Conservation (phyloP, 2,329 filamentous ascomycete species). For the Aspergillus novofumigatus region DNA sequence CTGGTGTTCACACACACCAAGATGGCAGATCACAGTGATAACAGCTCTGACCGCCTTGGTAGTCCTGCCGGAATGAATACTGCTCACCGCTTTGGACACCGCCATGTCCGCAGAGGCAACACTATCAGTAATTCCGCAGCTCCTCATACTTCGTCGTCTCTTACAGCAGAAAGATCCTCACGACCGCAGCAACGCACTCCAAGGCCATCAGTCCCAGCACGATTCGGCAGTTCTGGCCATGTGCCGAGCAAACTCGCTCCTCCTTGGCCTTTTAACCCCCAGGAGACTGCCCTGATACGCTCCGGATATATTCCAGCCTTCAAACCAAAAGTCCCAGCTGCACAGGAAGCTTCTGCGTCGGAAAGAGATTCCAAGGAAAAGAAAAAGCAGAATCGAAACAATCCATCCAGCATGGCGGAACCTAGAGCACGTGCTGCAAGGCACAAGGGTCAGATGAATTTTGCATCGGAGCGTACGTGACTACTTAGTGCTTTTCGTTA, state of each 20-base stretch:
- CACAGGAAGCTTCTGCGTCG: slow-evolving; percentile 1
- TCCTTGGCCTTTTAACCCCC: slow-evolving; percentile 18
- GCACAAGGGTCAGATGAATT: slow-evolving; percentile 80
- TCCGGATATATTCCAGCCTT: slow-evolving; percentile 22
- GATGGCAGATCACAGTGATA: slow-evolving; percentile 12
- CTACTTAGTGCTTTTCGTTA: background rate
- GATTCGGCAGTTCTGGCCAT: slow-evolving; percentile 13
- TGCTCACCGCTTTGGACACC: slow-evolving; percentile 14
- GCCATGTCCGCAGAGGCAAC: slow-evolving; percentile 1
- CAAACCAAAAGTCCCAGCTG: slow-evolving; percentile 4
- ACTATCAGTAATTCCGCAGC: background rate
- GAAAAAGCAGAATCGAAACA: slow-evolving; percentile 9
- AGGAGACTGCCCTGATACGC: slow-evolving; percentile 20
- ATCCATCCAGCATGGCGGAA: slow-evolving; percentile 55
- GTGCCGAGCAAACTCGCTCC: slow-evolving; percentile 13
- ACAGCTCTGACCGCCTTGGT: slow-evolving; percentile 16
- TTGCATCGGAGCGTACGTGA: slow-evolving; percentile 63
- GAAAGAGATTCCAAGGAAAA: background rate
- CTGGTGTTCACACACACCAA: background rate
- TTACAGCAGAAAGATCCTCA: background rate
- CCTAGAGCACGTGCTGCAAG: slow-evolving; percentile 72
- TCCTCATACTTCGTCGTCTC: background rate
- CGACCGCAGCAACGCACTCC: slow-evolving; percentile 1
- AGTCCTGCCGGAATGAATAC: slow-evolving; percentile 18
- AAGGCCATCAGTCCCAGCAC: background rate